Evolutionary conservation across 768 basidiomycete genomes (phyloP).

Genomic region (Tephrocybe rancida): DNA sequence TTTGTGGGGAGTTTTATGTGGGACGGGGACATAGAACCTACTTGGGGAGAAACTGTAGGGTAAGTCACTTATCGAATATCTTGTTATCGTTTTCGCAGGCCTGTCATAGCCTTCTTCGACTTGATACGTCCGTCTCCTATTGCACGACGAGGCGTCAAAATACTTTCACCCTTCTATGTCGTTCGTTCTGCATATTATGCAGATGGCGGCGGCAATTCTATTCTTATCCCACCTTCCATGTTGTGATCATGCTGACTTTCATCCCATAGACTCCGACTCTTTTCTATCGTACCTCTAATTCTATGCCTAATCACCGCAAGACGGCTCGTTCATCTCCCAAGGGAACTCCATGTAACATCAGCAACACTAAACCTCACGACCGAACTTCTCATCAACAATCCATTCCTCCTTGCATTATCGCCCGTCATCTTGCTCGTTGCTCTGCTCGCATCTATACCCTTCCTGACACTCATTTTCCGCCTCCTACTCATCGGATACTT

Average conservation of each 20-base stretch:
- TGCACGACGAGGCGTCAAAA: background rate
- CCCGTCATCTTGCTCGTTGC: conserved; percentile 69
- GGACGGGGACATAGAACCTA: conserved; percentile 53
- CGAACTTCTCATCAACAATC: conserved; percentile 67
- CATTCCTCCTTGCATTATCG: conserved; percentile 75
- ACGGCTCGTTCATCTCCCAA: conserved; percentile 71
- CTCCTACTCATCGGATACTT: conserved; percentile 71
- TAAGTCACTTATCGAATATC: conserved; percentile 36
- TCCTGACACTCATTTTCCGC: conserved; percentile 77
- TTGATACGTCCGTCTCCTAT: conserved; percentile 10
- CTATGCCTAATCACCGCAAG: conserved; percentile 73
- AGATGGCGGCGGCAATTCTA: too few species aligned
- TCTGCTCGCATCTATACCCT: conserved; percentile 76
- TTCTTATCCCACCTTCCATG: too few species aligned
- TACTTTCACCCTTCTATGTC: too few species aligned
- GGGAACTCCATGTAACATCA: conserved; percentile 68
- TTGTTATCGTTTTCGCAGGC: background rate
- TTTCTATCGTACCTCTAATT: conserved; percentile 73
- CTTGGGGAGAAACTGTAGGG: conserved; percentile 86
- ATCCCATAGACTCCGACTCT: conserved; percentile 64
- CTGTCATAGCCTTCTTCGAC: background rate
- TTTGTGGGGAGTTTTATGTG: conserved; percentile 80
- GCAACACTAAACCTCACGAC: conserved; percentile 62
- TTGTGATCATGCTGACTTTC: conserved; percentile 12
- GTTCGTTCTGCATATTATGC: background rate